Percentiles rank a stretch among this genome's conserved stretches.
Conservation (phyloP, 192 early-diverging fungal species). For the Coemansia sp. region DNA sequence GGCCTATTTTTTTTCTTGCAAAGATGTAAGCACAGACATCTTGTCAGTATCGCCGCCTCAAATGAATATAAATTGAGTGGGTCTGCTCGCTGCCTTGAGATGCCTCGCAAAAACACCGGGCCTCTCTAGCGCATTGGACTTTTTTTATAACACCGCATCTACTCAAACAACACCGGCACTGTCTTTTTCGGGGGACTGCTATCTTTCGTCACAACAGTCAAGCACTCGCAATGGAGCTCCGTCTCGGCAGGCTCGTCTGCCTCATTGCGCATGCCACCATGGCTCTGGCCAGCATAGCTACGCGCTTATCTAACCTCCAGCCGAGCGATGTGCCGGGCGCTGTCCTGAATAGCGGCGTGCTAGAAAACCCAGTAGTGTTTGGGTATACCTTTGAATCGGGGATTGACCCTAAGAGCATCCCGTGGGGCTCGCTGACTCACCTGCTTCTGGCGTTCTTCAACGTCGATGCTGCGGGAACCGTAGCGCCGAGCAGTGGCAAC, state of each 20-base stretch:
- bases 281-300: not conserved
- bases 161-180: not conserved
- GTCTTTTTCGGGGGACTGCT: not conserved
- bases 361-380: slow-evolving; percentile 32
- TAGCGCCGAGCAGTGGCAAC: slow-evolving; percentile 15
- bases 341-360: slow-evolving; percentile 32
- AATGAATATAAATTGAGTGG: not conserved
- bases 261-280: not conserved
- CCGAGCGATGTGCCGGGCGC: slow-evolving; percentile 18
- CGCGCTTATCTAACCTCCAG: slow-evolving; percentile 5
- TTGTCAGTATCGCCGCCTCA: not conserved
- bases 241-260: not conserved
- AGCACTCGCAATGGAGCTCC: not conserved
- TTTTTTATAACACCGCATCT: not conserved
- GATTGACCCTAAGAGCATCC: slow-evolving; percentile 28
- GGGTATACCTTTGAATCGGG: slow-evolving; percentile 40
- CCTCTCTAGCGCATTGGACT: not conserved
- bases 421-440: slow-evolving; percentile 59
- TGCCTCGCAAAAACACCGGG: not conserved
- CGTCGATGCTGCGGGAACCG: slow-evolving; percentile 17
- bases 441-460: slow-evolving; percentile 60
- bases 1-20: not conserved
- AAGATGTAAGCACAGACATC: not conserved
- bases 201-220: not conserved
- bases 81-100: not conserved